Evolutionary conservation across 1,284 basidiomycete species (phyloP), one percentile per base, ranked within the genome.

Genomic region (Xerocomus minutiporus): DNA sequence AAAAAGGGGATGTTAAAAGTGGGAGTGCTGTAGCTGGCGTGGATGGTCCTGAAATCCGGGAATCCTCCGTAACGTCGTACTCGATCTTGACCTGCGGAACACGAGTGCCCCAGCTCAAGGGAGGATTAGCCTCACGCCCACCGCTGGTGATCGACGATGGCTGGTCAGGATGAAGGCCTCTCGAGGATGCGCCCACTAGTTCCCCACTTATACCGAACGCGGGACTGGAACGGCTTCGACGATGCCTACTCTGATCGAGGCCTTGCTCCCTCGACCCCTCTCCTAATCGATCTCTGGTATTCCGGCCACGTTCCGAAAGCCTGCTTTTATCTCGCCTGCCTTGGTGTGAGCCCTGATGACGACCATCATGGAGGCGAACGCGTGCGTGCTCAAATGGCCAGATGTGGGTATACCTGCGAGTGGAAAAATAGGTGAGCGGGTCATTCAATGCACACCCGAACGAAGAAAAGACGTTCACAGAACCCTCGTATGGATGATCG

Each of bases 331-430:
- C 64, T 42, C 64, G 65, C 48, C 51, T 68, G 32, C 64, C 57
- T 3, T 20, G 50, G 51, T 70, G 61, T 15, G 66, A 71, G 28
- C 66, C 67, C 39, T 57, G 67, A 34, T 67, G 66, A 42, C 62
- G 64, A 7, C 56, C 51, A 46, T 71, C 74, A 59, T 79, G 79
- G 23, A 97, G 73, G 40, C 85, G 80, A 3, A 96, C 93, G 25
- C 93, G 85, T 13, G 90, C 86, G 66, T 94, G 91, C 64, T 97
- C 94, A 63, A 95, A 97, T 0, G 94, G 94, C 94, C 94, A 97
- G 51, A 97, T 96, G 66, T 97, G 91, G 38, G 82, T 81, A 70
- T 91, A 91, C 63, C 93, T 94, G 68, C n/a, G 29, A 28, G 28
- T 26, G 35, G 41, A 32, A 13, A 32, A 38, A 45, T 3, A 17